phyloP scores from a whole-genome alignment of 441 rosid genomes.

The Eruca vesicaria region DNA sequence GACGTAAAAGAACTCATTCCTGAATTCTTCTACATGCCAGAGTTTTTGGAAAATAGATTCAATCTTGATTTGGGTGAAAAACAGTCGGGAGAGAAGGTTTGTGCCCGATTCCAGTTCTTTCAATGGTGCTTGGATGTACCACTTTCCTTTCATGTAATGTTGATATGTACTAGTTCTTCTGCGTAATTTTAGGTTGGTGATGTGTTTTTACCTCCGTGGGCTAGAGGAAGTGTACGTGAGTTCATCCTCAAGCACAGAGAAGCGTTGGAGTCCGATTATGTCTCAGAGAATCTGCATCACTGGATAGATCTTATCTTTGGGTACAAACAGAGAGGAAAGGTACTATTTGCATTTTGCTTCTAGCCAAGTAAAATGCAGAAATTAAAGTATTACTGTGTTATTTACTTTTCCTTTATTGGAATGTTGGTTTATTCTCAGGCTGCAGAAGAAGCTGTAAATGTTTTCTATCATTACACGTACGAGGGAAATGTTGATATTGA shows the following conservation, averaged over 20 bases:
- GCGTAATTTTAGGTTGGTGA: constrained; percentile 73
- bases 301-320: constrained; percentile 99
- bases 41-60: constrained; percentile 90
- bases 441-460: constrained; percentile 95
- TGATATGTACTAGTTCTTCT: constrained; percentile 19
- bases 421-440: constrained; percentile 54
- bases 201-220: constrained; percentile 97
- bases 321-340: constrained; percentile 99
- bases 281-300: constrained; percentile 97
- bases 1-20: constrained; percentile 99
- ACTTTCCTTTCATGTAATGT: constrained; percentile 5
- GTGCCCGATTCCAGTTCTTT: constrained; percentile 31
- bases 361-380: constrained; percentile 17
- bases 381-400: constrained; percentile 20
- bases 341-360: constrained; percentile 31
- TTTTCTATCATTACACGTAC: constrained; percentile 97
- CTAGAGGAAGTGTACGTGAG: constrained; percentile 94
- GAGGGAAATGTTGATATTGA: constrained; percentile 98
- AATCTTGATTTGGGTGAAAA: constrained; percentile 94
- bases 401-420: constrained; percentile 10
- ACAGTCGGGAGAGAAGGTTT: constrained; percentile 99
- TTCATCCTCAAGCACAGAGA: constrained; percentile 94
- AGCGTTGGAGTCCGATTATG: constrained; percentile 96
- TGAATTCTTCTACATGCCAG: constrained; percentile 99
- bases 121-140: constrained; percentile 13